Evolutionary conservation across 805 yeast species (phyloP), one percentile per base, ranked within the genome.

Genomic region (Candida cerambycidarum): DNA sequence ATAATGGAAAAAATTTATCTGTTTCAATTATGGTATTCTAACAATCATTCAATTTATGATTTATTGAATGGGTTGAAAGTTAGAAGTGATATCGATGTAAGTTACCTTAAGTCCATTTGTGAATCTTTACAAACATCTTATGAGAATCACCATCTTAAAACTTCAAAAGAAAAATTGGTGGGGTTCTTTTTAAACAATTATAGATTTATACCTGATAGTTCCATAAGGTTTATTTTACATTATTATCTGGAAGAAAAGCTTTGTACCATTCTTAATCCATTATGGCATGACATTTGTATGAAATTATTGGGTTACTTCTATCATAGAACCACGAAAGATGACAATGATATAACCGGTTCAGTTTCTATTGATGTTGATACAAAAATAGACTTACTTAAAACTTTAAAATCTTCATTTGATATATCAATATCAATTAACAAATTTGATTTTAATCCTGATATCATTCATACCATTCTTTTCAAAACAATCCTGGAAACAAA

Each of bases 191-290:
- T 76, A 25, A 50, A 51, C 4, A 55, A 73, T 49, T 50, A 73
- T 13, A 59, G 57, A 3, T 57, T 58, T 38, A 48, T 79, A 19
- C 61, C 71, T 9, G 61, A 63, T 1, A 61, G 58, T 3, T 62
- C 64, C 9, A 67, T 74, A n/a, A 49, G 59, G 4, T 69, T 65
- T 39, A 71, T 85, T 3, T 56, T 84, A 19, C 59, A 65, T 2
- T 73, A 64, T 50, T 82, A 78, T 55, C 60, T 63, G 3, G 64
- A 67, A 10, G 76, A 77, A 40, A 71, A 74, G 41, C 54, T 73
- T 23, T 83, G 90, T 53, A 69, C 81, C 2, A 76, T 80, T 9
- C 56, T 80, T 5, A 60, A 74, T 23, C 64, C 73, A 0, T 58
- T 68, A 7, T 83, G 89, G 86, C 61, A 62, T 36, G 67, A 60